Evolutionary conservation across 225 moss, liverwort and hornwort genomes (phyloP).

Genomic region (Sphagnum tenellum): DNA sequence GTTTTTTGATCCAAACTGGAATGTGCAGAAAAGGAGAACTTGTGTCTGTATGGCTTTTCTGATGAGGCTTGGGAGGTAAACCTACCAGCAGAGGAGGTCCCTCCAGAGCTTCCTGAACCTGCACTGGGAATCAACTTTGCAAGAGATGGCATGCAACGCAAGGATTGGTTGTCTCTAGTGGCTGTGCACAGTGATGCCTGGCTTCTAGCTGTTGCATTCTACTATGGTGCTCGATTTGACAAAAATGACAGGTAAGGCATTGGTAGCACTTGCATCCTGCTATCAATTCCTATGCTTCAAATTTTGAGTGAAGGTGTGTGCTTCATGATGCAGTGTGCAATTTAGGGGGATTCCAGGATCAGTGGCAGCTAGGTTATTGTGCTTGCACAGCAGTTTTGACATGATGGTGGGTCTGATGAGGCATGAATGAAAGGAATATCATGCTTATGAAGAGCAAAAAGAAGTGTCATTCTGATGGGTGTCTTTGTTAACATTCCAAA

Average conservation of each 20-base stretch:
- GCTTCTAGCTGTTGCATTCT: conserved; percentile 57
- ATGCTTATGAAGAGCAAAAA: no score
- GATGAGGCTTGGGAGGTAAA: conserved; percentile 29
- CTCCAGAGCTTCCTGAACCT: conserved; percentile 27
- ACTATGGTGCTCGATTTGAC: conserved; percentile 60
- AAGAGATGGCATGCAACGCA: conserved; percentile 29
- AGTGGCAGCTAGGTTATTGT: no score
- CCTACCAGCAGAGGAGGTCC: conserved; percentile 26
- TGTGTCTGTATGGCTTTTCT: conserved; percentile 37
- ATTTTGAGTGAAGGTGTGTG: no score
- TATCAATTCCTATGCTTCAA: no score
- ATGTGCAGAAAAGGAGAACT: conserved; percentile 48
- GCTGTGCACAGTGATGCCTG: conserved; percentile 41
- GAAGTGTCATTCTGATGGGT: no score
- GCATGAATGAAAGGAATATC: no score
- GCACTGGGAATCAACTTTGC: conserved; percentile 30
- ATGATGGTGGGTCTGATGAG: no score
- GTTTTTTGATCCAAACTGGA: no score
- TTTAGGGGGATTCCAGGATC: no score
- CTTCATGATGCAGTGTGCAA: no score
- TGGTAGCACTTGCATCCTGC: not conserved
- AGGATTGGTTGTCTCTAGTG: conserved; percentile 26
- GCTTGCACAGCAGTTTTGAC: no score
- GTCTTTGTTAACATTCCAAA: no score
- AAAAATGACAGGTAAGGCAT: conserved; percentile 41